Conservation (phyloP, 1,284 basidiomycete genomes). For the Anthracocystis panici-leucophaei region DNA sequence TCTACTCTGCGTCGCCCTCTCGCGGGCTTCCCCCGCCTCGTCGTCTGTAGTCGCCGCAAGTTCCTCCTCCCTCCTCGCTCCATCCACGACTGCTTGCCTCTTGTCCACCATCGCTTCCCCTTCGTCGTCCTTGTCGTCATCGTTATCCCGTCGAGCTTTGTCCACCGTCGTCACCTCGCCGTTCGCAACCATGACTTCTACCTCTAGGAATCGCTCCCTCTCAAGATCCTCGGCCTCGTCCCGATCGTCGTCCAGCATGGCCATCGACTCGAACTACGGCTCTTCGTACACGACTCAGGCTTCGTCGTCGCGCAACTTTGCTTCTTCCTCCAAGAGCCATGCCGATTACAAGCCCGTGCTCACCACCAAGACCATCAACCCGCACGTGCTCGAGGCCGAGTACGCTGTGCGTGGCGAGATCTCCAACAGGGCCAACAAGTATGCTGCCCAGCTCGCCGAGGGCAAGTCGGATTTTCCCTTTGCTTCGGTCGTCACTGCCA, state of each 20-base stretch:
- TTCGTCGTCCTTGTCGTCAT: conserved; percentile 8
- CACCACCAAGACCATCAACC: conserved; percentile 75
- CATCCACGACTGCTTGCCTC: not conserved
- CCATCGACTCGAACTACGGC: conserved; percentile 24
- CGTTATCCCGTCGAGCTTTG: conserved; percentile 18
- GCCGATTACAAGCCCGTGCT: conserved; percentile 71
- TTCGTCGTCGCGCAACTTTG: conserved; percentile 34
- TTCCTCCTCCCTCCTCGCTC: not conserved
- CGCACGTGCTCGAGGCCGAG: conserved; percentile 85
- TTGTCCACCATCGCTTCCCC: conserved; percentile 5
- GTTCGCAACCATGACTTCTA: conserved; percentile 19
- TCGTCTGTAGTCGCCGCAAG: conserved; percentile 2
- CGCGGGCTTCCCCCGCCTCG: conserved; percentile 20
- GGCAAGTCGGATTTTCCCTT: conserved; percentile 80
- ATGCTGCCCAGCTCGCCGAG: conserved; percentile 70
- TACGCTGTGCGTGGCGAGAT: conserved; percentile 98
- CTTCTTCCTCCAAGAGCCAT: conserved; percentile 35
- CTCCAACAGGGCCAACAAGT: conserved; percentile 88
- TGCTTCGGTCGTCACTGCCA: conserved; percentile 88
- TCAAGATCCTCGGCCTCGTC: conserved; percentile 36
- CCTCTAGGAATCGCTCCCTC: conserved; percentile 21
- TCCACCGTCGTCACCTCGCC: conserved; percentile 12
- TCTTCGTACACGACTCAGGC: conserved; percentile 47
- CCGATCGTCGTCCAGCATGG: conserved; percentile 30
- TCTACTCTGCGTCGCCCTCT: conserved; percentile 36